phyloP scores from a whole-genome alignment of 2,329 filamentous ascomycete species.

The Fusarium cyanostomum region DNA sequence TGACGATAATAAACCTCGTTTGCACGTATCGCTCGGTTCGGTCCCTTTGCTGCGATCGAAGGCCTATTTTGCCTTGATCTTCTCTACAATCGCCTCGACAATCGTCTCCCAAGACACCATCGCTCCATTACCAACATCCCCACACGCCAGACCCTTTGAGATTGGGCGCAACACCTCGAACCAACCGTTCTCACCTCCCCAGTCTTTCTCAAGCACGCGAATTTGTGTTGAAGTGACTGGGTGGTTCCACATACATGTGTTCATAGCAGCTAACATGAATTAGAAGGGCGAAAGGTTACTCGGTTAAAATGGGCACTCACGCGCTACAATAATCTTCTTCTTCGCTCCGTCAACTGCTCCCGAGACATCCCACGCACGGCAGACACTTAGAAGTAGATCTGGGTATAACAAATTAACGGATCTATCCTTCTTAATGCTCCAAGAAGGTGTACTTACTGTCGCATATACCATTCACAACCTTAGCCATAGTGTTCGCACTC shows the following conservation, averaged over 20 bases:
- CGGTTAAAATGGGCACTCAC: too few relatives aligned
- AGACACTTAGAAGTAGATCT: conserved; percentile 67
- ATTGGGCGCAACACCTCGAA: conserved; percentile 77
- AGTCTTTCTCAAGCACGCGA: conserved; percentile 74
- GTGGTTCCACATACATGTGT: conserved; percentile 89
- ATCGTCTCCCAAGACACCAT: conserved; percentile 86
- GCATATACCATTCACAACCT: conserved; percentile 79
- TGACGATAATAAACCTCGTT: too few relatives aligned
- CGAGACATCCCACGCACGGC: conserved; percentile 91
- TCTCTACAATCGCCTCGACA: conserved; percentile 69
- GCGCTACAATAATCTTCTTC: conserved; percentile 78
- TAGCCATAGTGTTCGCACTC: conserved; percentile 86
- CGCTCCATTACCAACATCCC: conserved; percentile 81
- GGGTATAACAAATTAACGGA: too few relatives aligned
- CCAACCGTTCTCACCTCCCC: conserved; percentile 64
- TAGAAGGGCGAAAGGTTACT: too few relatives aligned
- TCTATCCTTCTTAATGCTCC: too few relatives aligned
- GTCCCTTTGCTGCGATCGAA: too few relatives aligned
- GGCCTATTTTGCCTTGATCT: conserved; percentile 46
- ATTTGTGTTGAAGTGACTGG: conserved; percentile 82
- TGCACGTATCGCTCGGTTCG: too few relatives aligned
- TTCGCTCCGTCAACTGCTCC: conserved; percentile 65
- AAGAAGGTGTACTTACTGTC: conserved; percentile 58
- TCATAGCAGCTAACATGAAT: conserved; percentile 71
- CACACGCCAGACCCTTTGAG: conserved; percentile 83